A percentile compares a stretch with the other conserved stretches of the same genome.
Conservation (phyloP, 352 stramenopile genomes). For the Phytophthora fragariaefolia region DNA sequence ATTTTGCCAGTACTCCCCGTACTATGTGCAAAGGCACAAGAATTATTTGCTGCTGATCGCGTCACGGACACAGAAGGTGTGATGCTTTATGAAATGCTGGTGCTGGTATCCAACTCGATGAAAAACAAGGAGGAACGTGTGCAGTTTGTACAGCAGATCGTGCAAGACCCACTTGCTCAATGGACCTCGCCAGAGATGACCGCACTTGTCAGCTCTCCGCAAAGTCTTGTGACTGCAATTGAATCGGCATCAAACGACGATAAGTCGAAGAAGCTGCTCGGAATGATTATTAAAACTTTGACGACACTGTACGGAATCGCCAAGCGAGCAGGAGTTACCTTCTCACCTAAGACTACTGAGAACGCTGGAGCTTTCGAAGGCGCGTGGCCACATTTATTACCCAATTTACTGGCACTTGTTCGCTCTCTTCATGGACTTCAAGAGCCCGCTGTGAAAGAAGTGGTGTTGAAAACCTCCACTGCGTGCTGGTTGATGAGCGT, state of each 20-base stretch:
- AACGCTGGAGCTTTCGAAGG: constrained; percentile 52
- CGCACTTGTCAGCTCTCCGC: constrained; percentile 56
- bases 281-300: constrained; percentile 74
- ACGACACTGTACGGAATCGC: constrained; percentile 84
- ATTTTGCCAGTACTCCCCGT: constrained; percentile 82
- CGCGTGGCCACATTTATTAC: constrained; percentile 73
- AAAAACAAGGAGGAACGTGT: constrained; percentile 60
- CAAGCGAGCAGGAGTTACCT: constrained; percentile 51
- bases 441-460: constrained; percentile 55
- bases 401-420: constrained; percentile 68
- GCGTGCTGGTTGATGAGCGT: constrained; percentile 75
- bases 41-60: constrained; percentile 72
- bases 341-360: constrained; percentile 24
- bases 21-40: constrained; percentile 68
- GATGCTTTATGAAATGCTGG: constrained; percentile 84
- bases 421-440: constrained; percentile 70
- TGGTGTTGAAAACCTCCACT: constrained; percentile 57
- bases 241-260: constrained; percentile 45
- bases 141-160: constrained; percentile 76
- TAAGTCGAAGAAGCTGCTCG: constrained; percentile 52
- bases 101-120: constrained; percentile 85
- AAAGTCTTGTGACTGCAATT: constrained; percentile 64
- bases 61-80: constrained; percentile 83
- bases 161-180: constrained; percentile 64
- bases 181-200: constrained; percentile 80